These are phyloP conservation scores for Cryptosporidium meleagridis DNA, from an alignment of 169 alveolate genomes.

Conservation along the genomic window DNA sequence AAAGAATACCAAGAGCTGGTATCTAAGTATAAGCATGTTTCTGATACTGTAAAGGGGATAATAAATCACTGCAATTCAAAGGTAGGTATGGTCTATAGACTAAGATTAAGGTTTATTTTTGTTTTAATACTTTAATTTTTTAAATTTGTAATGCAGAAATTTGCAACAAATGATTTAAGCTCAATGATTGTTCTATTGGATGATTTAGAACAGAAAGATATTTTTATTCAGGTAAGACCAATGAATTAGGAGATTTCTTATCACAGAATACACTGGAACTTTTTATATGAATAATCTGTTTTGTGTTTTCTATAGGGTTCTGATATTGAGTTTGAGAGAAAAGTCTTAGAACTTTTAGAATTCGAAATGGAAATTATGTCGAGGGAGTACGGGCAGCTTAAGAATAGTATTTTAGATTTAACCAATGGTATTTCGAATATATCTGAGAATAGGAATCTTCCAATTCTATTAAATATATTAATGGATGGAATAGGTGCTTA, in stretches of 20 bases:
- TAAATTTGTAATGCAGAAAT: not conserved
- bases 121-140: too few species aligned
- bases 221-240: conserved; percentile 6
- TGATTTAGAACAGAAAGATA: not conserved
- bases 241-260: not conserved
- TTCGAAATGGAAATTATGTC: conserved; percentile 1
- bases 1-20: not conserved
- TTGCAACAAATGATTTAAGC: not conserved
- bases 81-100: not conserved
- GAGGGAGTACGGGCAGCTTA: conserved; percentile 39
- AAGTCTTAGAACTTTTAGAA: conserved; percentile 22
- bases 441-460: conserved; percentile 53
- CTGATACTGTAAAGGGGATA: not conserved
- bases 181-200: conserved; percentile 24
- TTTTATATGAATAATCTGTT: not conserved
- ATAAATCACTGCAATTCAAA: conserved; percentile 29
- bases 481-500: conserved; percentile 62
- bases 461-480: conserved; percentile 30
- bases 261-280: not conserved
- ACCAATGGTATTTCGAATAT: conserved; percentile 22
- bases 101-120: not conserved
- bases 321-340: conserved; percentile 28
- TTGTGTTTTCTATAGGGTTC: conserved; percentile 7
- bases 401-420: conserved; percentile 19
- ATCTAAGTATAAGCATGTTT: not conserved